Percentiles rank a stretch among this genome's conserved stretches.
These are phyloP conservation scores for Penicillium decumbens DNA, from an alignment of 2,329 filamentous ascomycete genomes.

Conservation along the genomic window DNA sequence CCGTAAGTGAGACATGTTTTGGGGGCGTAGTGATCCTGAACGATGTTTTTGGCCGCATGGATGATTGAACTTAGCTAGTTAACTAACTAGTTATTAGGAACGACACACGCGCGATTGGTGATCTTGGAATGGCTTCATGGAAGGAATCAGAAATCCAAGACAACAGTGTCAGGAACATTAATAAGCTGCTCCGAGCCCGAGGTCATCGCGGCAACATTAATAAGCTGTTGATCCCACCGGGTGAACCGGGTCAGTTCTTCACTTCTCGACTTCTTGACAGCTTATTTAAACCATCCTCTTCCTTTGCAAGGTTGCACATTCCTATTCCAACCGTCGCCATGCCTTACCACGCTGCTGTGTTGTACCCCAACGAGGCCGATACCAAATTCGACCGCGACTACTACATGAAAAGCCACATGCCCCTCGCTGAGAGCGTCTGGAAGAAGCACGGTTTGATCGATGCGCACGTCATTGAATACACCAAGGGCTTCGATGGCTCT, in stretches of 20 bases:
- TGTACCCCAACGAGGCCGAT: conserved; percentile 21
- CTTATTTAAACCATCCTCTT: not conserved
- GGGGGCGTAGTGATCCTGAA: too few species aligned
- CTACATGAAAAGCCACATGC: conserved; percentile 24
- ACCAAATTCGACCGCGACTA: conserved; percentile 21
- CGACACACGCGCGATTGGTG: too few species aligned
- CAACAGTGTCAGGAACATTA: too few species aligned
- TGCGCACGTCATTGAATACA: conserved; percentile 19
- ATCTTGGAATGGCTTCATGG: too few species aligned
- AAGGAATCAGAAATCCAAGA: too few species aligned
- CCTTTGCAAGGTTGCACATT: not conserved
- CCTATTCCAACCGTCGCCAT: conserved; percentile 7
- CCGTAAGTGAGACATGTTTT: too few species aligned
- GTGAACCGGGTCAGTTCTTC: too few species aligned
- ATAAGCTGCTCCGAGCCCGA: too few species aligned
- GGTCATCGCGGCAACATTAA: not conserved
- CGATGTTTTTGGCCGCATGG: too few species aligned
- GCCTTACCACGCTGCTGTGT: conserved; percentile 15
- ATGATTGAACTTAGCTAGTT: too few species aligned
- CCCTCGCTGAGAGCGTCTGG: conserved; percentile 19
- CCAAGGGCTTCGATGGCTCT: conserved; percentile 13
- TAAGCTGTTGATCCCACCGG: not conserved
- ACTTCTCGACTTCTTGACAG: too few species aligned
- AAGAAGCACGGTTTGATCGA: conserved; percentile 14
- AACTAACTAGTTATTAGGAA: too few species aligned